phyloP scores from a whole-genome alignment of 345 rosid species.

The Odontarrhena argentea region DNA sequence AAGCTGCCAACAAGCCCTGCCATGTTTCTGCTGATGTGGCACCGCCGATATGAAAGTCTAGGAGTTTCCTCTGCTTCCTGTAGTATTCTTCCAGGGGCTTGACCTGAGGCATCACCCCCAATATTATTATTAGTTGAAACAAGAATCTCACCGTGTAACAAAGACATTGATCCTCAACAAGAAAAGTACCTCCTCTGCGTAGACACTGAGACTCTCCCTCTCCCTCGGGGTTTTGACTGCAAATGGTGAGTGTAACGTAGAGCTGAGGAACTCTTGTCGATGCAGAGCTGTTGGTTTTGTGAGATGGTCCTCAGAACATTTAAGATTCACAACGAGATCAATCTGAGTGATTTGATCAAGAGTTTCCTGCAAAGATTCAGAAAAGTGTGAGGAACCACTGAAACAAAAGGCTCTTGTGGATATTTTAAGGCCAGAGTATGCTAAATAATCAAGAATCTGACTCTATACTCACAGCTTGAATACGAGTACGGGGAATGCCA shows the following conservation, averaged over 20 bases:
- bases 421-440: conserved; percentile 33
- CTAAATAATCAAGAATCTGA: neutral
- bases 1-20: conserved; percentile 81
- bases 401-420: conserved; percentile 38
- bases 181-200: conserved; percentile 61
- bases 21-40: conserved; percentile 75
- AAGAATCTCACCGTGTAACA: neutral
- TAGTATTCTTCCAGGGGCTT: conserved; percentile 87
- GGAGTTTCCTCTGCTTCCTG: conserved; percentile 69
- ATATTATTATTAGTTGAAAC: neutral
- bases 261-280: conserved; percentile 36
- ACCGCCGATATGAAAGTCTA: conserved; percentile 65
- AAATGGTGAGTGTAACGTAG: conserved; percentile 46
- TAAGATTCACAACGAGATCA: conserved; percentile 86
- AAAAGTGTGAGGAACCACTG: conserved; percentile 4
- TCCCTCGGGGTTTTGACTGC: conserved; percentile 49
- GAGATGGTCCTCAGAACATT: conserved; percentile 51
- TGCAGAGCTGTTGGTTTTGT: conserved; percentile 41
- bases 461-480: conserved; percentile 65
- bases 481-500: conserved; percentile 82
- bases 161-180: neutral
- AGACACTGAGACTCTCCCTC: conserved; percentile 49
- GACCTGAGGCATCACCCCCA: conserved; percentile 48
- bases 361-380: conserved; percentile 63
- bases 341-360: conserved; percentile 80